Percentiles rank a stretch among this genome's conserved stretches.
Evolutionary conservation across 1,284 basidiomycete species (phyloP).

Genomic region (Ceratobasidium theobromae): DNA sequence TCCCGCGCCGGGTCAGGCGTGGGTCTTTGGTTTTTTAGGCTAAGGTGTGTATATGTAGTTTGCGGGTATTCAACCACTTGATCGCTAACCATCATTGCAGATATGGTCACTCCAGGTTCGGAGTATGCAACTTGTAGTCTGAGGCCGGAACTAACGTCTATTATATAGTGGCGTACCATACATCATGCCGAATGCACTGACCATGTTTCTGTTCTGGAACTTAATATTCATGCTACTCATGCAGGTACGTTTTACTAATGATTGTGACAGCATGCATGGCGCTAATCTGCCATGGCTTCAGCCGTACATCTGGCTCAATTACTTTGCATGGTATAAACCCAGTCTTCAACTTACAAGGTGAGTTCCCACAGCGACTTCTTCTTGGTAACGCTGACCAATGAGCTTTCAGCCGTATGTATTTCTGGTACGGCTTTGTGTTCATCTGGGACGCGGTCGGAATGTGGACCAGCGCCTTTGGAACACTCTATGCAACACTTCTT

Average conservation of each 20-base stretch:
- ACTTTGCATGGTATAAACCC: not conserved
- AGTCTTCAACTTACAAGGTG: slow-evolving; percentile 7
- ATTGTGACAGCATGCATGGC: not conserved
- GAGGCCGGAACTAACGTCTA: not conserved
- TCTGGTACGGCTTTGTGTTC: slow-evolving; percentile 30
- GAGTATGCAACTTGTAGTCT: not conserved
- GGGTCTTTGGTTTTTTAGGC: slow-evolving; percentile 23
- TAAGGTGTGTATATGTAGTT: not conserved
- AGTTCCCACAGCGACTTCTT: not conserved
- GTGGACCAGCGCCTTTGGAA: slow-evolving; percentile 31
- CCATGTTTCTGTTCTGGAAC: slow-evolving; percentile 28
- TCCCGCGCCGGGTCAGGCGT: slow-evolving; percentile 1
- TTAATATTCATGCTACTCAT: slow-evolving; percentile 24
- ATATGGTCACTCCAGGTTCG: slow-evolving; percentile 23
- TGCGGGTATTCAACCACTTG: not conserved
- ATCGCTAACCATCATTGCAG: not conserved
- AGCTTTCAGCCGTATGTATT: slow-evolving; percentile 18
- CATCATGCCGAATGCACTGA: slow-evolving; percentile 24
- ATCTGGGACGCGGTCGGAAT: slow-evolving; percentile 25
- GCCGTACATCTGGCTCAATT: slow-evolving; percentile 26
- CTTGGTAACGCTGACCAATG: not conserved
- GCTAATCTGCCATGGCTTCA: not conserved
- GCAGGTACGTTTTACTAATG: not conserved
- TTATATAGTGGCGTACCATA: slow-evolving; percentile 11
- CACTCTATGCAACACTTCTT: slow-evolving; percentile 22